These are phyloP conservation scores for Xylariaceae sp. DNA, from an alignment of 2,329 filamentous ascomycete species.

Conservation along the genomic window DNA sequence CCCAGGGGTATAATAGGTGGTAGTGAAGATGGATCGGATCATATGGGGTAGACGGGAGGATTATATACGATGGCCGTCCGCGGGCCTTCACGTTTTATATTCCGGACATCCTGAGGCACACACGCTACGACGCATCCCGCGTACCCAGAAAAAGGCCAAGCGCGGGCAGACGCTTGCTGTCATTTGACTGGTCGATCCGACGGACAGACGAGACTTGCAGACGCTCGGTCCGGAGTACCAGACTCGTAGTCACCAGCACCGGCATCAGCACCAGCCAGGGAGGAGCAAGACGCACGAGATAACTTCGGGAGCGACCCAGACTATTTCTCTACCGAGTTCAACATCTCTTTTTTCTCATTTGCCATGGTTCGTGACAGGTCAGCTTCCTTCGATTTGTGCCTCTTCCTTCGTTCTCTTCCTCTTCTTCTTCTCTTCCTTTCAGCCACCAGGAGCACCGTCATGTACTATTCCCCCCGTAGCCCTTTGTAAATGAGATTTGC, in stretches of 20 bases:
- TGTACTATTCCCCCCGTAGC: too few relatives aligned
- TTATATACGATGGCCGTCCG: constrained; percentile 8
- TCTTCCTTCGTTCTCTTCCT: too few relatives aligned
- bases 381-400: not conserved
- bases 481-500: not conserved
- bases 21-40: constrained; percentile 1
- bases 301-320: not conserved
- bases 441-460: too few relatives aligned
- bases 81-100: not conserved
- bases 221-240: constrained; percentile 11
- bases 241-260: not conserved
- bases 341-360: not conserved
- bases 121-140: constrained; percentile 6
- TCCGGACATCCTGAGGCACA: not conserved
- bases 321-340: not conserved
- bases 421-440: too few relatives aligned
- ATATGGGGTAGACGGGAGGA: constrained; percentile 4
- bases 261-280: constrained; percentile 2
- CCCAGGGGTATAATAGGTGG: not conserved
- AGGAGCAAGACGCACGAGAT: not conserved
- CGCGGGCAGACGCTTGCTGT: constrained; percentile 14
- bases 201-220: constrained; percentile 11
- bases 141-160: constrained; percentile 14
- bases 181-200: constrained; percentile 11
- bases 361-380: constrained; percentile 9